Evolutionary conservation across 495 filamentous ascomycete species (phyloP).

Genomic region (Geoglossum glabrum): DNA sequence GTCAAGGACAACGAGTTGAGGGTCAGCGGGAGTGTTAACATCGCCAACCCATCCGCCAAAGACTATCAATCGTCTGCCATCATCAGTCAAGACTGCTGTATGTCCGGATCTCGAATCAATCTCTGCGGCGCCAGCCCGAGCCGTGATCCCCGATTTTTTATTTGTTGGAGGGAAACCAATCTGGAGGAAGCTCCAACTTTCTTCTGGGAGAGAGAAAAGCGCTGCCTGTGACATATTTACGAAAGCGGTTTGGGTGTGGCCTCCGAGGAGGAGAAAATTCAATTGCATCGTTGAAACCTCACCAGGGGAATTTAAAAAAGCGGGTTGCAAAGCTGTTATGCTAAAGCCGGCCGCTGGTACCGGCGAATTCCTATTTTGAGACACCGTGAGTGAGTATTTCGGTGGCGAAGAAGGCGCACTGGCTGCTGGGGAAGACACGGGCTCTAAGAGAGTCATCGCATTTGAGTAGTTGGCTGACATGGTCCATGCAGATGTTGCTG

Average conservation of each 20-base stretch:
- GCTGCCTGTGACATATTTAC: conserved; percentile 87
- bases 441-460: conserved; percentile 39
- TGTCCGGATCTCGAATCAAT: conserved; percentile 76
- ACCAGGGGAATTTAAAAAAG: conserved; percentile 31
- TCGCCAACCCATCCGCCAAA: conserved; percentile 88
- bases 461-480: conserved; percentile 57
- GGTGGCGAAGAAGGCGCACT: conserved; percentile 4
- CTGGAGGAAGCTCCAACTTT: conserved; percentile 63
- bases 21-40: conserved; percentile 46
- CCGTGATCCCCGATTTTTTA: conserved; percentile 27
- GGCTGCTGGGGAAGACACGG: conserved; percentile 16
- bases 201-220: conserved; percentile 66
- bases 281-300: conserved; percentile 41
- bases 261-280: conserved; percentile 65
- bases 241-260: conserved; percentile 66
- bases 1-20: conserved; percentile 58
- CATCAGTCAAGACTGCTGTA: conserved; percentile 54
- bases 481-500: conserved; percentile 28
- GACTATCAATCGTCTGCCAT: conserved; percentile 53
- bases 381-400: conserved; percentile 22
- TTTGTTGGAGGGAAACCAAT: conserved; percentile 21
- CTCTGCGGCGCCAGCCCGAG: conserved; percentile 15
- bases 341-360: conserved; percentile 76
- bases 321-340: conserved; percentile 47
- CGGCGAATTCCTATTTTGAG: conserved; percentile 33